A percentile compares a stretch with the other conserved stretches of the same genome.
Conservation (phyloP, 257 asterid genomes). For the Gardenia jasminoides region DNA sequence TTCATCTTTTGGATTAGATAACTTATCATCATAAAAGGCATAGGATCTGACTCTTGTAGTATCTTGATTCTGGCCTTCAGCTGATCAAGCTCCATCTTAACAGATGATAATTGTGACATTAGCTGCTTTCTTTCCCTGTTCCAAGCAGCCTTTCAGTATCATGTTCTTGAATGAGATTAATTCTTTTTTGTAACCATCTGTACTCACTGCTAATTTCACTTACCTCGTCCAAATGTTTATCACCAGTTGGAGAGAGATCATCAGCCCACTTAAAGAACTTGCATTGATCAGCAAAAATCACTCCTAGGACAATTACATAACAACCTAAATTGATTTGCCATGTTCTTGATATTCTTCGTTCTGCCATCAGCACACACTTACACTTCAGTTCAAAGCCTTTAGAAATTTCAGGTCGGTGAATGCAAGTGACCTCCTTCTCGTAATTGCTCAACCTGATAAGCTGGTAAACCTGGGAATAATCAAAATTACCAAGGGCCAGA, state of each 20-base stretch:
- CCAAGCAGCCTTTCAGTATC: not conserved
- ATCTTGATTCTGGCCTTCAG: not conserved
- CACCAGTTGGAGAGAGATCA: not conserved
- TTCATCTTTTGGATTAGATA: not conserved
- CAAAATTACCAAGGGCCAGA: not conserved
- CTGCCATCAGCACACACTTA: not conserved
- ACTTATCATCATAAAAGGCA: not conserved
- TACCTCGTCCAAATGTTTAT: not conserved
- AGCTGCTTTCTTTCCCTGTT: not conserved
- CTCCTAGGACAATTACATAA: not conserved
- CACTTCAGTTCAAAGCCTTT: not conserved
- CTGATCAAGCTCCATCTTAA: constrained; percentile 2
- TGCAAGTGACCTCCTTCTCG: not conserved
- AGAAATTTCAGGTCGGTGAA: not conserved
- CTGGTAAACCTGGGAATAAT: not conserved
- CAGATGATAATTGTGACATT: not conserved
- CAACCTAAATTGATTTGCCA: not conserved
- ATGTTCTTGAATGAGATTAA: not conserved
- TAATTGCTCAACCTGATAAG: not conserved
- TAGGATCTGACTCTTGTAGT: not conserved
- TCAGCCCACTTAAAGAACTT: constrained; percentile 6
- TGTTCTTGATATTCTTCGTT: not conserved
- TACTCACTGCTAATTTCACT: constrained; percentile 1
- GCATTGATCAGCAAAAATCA: not conserved
- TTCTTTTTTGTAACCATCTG: not conserved